A percentile compares a stretch with the other conserved stretches of the same genome.
Conservation (phyloP, 495 filamentous ascomycete genomes). For the Penicillium flavigenum region DNA sequence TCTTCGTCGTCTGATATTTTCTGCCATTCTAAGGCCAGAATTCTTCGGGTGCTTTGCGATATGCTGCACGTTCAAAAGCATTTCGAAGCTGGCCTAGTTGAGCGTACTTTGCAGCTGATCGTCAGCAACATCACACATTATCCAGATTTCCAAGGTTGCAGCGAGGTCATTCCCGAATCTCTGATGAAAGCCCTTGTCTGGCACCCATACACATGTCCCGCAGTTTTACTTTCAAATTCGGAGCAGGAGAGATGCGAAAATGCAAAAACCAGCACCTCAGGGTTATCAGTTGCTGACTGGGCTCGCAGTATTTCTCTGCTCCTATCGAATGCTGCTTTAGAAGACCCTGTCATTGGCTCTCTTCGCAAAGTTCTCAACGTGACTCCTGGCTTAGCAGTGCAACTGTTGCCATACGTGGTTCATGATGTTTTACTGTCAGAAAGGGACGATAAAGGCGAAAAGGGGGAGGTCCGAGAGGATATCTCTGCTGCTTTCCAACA, state of each 20-base stretch:
- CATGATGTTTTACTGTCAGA: slow-evolving; percentile 69
- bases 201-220: slow-evolving; percentile 44
- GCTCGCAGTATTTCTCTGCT: slow-evolving; percentile 60
- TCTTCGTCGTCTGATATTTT: slow-evolving; percentile 16
- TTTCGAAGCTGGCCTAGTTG: slow-evolving; percentile 68
- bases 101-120: slow-evolving; percentile 71
- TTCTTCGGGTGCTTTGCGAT: slow-evolving; percentile 65
- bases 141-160: slow-evolving; percentile 49
- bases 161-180: slow-evolving; percentile 39
- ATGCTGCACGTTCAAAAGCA: slow-evolving; percentile 64
- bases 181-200: slow-evolving; percentile 47
- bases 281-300: slow-evolving; percentile 52
- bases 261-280: slow-evolving; percentile 16
- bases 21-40: slow-evolving; percentile 46
- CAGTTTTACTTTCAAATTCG: slow-evolving; percentile 15
- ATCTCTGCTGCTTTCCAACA: slow-evolving; percentile 49
- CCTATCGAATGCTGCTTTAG: slow-evolving; percentile 57
- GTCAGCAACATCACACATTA: slow-evolving; percentile 54
- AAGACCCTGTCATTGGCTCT: slow-evolving; percentile 65
- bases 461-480: slow-evolving; percentile 28
- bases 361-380: slow-evolving; percentile 60
- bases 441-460: slow-evolving; percentile 28
- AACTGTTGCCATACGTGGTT: slow-evolving; percentile 73
- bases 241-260: slow-evolving; percentile 20
- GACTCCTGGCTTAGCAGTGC: slow-evolving; percentile 65